Evolutionary conservation across 1,139 yeast species (phyloP).

Genomic region (Debaryomycetaceae sp.): DNA sequence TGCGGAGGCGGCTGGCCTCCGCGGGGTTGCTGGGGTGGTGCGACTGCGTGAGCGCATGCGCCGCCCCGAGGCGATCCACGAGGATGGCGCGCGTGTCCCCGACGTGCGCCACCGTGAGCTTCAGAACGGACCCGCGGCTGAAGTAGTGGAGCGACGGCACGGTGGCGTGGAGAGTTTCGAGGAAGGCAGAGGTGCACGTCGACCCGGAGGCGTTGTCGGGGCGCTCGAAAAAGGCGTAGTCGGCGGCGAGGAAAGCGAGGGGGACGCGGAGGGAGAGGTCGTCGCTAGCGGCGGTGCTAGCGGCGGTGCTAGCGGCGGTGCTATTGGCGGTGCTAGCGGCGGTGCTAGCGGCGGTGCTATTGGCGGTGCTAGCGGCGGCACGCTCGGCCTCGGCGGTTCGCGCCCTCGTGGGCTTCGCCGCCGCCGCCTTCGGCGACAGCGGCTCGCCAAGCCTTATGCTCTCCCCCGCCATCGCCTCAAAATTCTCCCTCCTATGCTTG

Average conservation of each 20-base stretch:
- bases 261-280: conserved; percentile 61
- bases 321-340: too few species aligned
- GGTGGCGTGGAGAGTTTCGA: conserved; percentile 50
- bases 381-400: too few species aligned
- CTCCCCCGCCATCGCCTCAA: conserved; percentile 41
- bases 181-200: conserved; percentile 73
- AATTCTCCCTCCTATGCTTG: conserved; percentile 41
- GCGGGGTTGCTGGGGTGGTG: conserved; percentile 87
- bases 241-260: conserved; percentile 58
- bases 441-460: too few species aligned
- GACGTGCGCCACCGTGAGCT: conserved; percentile 80
- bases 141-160: conserved; percentile 50
- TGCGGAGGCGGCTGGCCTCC: conserved; percentile 69
- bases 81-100: conserved; percentile 91
- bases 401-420: conserved; percentile 10
- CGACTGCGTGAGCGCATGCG: conserved; percentile 69
- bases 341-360: too few species aligned
- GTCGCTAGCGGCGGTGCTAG: too few species aligned
- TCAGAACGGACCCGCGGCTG: conserved; percentile 63
- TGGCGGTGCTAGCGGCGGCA: too few species aligned
- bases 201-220: conserved; percentile 57
- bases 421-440: conserved; percentile 12
- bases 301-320: too few species aligned
- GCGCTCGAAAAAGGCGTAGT: conserved; percentile 39
- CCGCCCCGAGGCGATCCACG: conserved; percentile 71